Percentiles rank a stretch among this genome's conserved stretches.
Conservation (phyloP, 768 basidiomycete genomes). For the Suillus fuscotomentosus region DNA sequence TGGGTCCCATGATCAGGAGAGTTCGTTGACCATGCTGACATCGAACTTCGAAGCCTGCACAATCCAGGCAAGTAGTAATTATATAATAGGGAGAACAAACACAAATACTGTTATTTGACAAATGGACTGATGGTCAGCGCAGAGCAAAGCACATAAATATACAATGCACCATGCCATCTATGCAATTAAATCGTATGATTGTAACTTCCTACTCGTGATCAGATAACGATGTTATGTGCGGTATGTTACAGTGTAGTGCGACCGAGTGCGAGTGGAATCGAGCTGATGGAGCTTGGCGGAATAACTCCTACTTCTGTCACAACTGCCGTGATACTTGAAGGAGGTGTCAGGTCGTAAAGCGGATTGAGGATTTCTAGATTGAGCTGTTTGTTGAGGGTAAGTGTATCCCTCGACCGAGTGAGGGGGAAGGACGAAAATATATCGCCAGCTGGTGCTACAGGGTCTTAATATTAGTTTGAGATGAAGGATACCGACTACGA, state of each 20-base stretch:
- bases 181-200: background rate
- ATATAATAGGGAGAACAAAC: background rate
- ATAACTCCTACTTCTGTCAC: slow-evolving; percentile 97
- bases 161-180: background rate
- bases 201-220: background rate
- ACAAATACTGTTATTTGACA: background rate
- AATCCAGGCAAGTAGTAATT: background rate
- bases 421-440: slow-evolving; percentile 21
- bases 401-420: slow-evolving; percentile 6
- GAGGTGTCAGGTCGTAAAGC: slow-evolving; percentile 92
- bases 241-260: slow-evolving; percentile 10
- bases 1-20: background rate
- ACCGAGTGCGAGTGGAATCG: slow-evolving; percentile 68
- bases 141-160: background rate
- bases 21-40: background rate
- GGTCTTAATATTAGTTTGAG: background rate
- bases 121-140: background rate
- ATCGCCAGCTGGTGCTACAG: slow-evolving; percentile 25
- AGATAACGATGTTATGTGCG: background rate
- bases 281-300: slow-evolving; percentile 87
- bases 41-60: background rate
- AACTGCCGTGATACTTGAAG: slow-evolving; percentile 89
- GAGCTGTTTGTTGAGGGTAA: slow-evolving; percentile 32
- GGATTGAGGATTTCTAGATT: slow-evolving; percentile 82
- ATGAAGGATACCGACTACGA: background rate